These are phyloP conservation scores for Dendrobium chrysotoxum DNA, from an alignment of 106 monocot genomes.

Conservation along the genomic window DNA sequence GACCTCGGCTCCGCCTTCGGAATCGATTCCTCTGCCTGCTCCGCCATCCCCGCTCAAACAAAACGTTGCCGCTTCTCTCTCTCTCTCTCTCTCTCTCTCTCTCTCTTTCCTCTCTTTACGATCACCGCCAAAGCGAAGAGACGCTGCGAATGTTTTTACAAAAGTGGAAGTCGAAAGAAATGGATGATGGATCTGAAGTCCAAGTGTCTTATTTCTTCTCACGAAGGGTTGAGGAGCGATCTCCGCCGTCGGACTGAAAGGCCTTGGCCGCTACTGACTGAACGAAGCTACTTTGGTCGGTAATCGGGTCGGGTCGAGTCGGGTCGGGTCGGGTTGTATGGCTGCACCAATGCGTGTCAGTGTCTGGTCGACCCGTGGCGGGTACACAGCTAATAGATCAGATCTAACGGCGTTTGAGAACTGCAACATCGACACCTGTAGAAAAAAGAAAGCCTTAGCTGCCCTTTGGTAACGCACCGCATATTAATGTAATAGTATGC, in stretches of 20 bases:
- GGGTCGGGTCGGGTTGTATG: background rate
- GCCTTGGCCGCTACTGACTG: background rate
- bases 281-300: background rate
- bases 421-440: no score
- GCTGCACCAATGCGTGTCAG: background rate
- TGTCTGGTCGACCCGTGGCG: background rate
- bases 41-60: conserved; percentile 26
- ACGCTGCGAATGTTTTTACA: background rate
- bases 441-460: no score
- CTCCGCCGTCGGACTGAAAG: background rate
- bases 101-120: background rate
- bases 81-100: background rate
- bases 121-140: background rate
- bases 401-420: no score
- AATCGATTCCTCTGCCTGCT: conserved; percentile 22
- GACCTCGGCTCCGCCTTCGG: conserved; percentile 6
- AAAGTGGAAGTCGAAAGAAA: background rate
- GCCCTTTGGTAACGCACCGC: no score
- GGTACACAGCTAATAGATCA: background rate
- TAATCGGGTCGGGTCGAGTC: background rate
- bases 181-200: background rate
- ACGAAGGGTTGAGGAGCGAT: background rate
- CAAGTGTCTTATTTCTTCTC: background rate
- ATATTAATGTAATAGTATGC: no score
- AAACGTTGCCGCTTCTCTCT: background rate